Evolutionary conservation across 2,329 filamentous ascomycete species (phyloP).

Genomic region (Cordyceps pruinosa): DNA sequence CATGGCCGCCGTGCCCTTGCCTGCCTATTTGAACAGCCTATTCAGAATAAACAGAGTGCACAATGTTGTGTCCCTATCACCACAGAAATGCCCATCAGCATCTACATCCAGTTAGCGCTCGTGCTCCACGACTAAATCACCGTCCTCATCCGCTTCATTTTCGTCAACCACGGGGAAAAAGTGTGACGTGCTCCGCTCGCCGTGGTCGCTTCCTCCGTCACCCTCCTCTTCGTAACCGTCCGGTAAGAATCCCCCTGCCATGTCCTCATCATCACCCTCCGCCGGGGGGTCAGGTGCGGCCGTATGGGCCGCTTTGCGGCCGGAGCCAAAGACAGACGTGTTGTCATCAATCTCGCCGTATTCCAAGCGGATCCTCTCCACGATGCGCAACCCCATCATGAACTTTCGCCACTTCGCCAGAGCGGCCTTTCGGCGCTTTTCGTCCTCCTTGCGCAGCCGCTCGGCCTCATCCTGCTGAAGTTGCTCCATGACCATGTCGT

Average conservation of each 20-base stretch:
- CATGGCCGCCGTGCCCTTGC: too few species aligned
- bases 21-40: too few species aligned
- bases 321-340: slow-evolving; percentile 49
- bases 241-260: slow-evolving; percentile 55
- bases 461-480: slow-evolving; percentile 74
- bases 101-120: background rate
- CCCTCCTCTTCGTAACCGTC: slow-evolving; percentile 46
- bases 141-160: slow-evolving; percentile 31
- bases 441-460: slow-evolving; percentile 68
- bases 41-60: too few species aligned
- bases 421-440: slow-evolving; percentile 69
- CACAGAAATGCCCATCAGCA: too few species aligned
- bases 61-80: too few species aligned
- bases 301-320: slow-evolving; percentile 18
- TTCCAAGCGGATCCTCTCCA: slow-evolving; percentile 67
- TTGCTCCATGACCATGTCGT: slow-evolving; percentile 66
- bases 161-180: slow-evolving; percentile 44
- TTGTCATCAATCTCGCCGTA: slow-evolving; percentile 58
- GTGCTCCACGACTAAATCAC: slow-evolving; percentile 13
- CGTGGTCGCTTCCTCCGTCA: slow-evolving; percentile 27
- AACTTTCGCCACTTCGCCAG: slow-evolving; percentile 80
- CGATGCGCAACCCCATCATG: slow-evolving; percentile 75
- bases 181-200: slow-evolving; percentile 30
- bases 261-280: slow-evolving; percentile 38
- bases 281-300: slow-evolving; percentile 18